Base-by-base conservation (phyloP, 177 flowering plant genomes). In the Vitis hybrid region DNA sequence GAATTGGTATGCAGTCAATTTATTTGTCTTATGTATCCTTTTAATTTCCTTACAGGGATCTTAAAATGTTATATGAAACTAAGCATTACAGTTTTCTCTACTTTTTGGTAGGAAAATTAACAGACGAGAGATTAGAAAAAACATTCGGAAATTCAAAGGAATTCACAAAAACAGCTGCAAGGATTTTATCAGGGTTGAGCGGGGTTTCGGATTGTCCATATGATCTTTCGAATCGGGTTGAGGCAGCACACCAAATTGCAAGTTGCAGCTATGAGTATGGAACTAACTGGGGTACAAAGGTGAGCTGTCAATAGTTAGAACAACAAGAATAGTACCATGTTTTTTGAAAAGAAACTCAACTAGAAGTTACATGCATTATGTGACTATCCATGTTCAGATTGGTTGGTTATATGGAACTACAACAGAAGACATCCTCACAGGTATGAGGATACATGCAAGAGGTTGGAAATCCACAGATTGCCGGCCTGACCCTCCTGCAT, bases 371-470 rank as follows among this genome's bases (percentile, higher is more conserved):
- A 20, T 20, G 20, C 20, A 20, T 20, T 12, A 26, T 15, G 14
- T 16, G 26, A 10, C 34, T 10, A 5, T 16, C 12, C 18, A 11
- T 51, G 20, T 55, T 59, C 74, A 88, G 89, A 66, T 81, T n/a
- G 92, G 92, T 1, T 83, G 78, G 84, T 26, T 81, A 1, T 86
- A 88, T 56, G 92, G 88, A 29, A 82, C 87, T 2, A 22, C 74
- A 13, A 74, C 79, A 1, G 90, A 86, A 66, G 92, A 88, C 60
- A 55, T 82, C 1, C 67, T 79, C 39, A 84, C 90, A 0, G 86
- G 90, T 5, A 16, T 81, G 12, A 26, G 11, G n/a, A 85, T 88
- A 50, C 88, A 86, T 48, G 49, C 60, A 10, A 79, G 53, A 53
- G 92, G 92, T 0, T 86, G 90, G 90, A 67, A 15, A 61, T 74